Conservation (phyloP, 169 alveolate genomes). For the Cryptosporidium muris region DNA sequence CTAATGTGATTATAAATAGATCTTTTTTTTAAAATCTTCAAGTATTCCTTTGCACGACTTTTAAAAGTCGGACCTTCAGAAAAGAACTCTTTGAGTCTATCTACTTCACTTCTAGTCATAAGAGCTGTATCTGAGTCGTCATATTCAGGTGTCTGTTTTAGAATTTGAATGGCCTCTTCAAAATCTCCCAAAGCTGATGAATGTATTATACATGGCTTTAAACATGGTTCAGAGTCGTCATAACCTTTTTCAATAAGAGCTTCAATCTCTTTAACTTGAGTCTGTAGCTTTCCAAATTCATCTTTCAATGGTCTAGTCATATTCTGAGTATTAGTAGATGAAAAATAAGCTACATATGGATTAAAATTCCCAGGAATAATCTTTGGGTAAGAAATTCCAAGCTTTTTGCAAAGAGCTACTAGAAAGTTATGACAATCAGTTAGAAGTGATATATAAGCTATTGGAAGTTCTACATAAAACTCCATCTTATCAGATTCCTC, state of each 20-base stretch:
- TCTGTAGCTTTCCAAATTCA: slow-evolving; percentile 21
- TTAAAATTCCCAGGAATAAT: slow-evolving; percentile 27
- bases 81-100: slow-evolving; percentile 30
- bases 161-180: slow-evolving; percentile 5
- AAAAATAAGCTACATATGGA: slow-evolving; percentile 47
- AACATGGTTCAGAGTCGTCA: background rate
- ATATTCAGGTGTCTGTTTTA: background rate
- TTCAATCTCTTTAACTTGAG: slow-evolving; percentile 33
- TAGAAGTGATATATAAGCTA: slow-evolving; percentile 52
- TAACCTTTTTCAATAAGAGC: slow-evolving; percentile 38
- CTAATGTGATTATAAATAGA: slow-evolving; percentile 23
- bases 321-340: slow-evolving; percentile 17
- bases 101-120: slow-evolving; percentile 7
- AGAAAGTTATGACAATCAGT: slow-evolving; percentile 58
- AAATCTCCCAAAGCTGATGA: slow-evolving; percentile 21
- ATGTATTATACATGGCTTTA: slow-evolving; percentile 31
- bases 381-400: slow-evolving; percentile 18
- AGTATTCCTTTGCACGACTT: slow-evolving; percentile 40
- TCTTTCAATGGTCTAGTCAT: slow-evolving; percentile 9
- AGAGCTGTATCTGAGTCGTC: background rate
- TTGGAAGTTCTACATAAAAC: slow-evolving; percentile 22
- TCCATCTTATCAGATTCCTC: background rate
- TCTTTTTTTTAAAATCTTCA: slow-evolving; percentile 20
- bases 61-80: slow-evolving; percentile 39
- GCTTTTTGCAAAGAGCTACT: slow-evolving; percentile 22